Conservation (phyloP, 495 filamentous ascomycete species). For the Daldinia bambusicola region DNA sequence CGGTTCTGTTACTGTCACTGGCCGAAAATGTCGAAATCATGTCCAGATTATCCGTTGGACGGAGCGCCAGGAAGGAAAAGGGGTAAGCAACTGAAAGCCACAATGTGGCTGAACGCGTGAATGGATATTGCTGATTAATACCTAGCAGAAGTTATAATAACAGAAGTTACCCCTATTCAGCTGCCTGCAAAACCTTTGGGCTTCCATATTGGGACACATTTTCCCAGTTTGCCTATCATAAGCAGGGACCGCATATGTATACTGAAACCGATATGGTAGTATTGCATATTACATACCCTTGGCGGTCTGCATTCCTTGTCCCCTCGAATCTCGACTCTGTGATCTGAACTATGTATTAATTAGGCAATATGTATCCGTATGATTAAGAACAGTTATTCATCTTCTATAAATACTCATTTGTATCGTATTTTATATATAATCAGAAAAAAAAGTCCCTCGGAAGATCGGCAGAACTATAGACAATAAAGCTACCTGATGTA, state of each 20-base stretch:
- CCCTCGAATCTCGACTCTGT: neutral
- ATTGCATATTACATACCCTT: constrained; percentile 1
- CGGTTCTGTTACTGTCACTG: too few relatives aligned
- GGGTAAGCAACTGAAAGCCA: neutral
- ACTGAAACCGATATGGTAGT: neutral
- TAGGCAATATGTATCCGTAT: constrained; percentile 11
- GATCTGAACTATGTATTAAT: neutral
- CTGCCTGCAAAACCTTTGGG: constrained; percentile 1
- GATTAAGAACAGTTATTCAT: constrained; percentile 9
- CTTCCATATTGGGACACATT: constrained; percentile 7
- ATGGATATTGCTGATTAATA: constrained; percentile 8
- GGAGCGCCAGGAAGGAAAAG: neutral
- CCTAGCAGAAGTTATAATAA: too few relatives aligned
- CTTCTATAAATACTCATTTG: constrained; percentile 28
- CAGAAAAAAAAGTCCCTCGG: constrained; percentile 8
- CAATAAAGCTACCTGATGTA: neutral
- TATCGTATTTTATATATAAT: constrained; percentile 1
- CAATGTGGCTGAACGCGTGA: neutral
- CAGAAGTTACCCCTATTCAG: constrained; percentile 17
- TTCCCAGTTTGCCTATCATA: constrained; percentile 12
- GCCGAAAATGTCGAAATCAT: too few relatives aligned
- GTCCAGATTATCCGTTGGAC: too few relatives aligned
- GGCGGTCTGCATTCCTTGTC: neutral
- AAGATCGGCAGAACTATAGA: constrained; percentile 15
- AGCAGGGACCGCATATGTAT: constrained; percentile 16